A percentile compares a stretch with the other conserved stretches of the same genome.
phyloP scores from a whole-genome alignment of 306 rosid genomes.

The Astragalus membranaceus region DNA sequence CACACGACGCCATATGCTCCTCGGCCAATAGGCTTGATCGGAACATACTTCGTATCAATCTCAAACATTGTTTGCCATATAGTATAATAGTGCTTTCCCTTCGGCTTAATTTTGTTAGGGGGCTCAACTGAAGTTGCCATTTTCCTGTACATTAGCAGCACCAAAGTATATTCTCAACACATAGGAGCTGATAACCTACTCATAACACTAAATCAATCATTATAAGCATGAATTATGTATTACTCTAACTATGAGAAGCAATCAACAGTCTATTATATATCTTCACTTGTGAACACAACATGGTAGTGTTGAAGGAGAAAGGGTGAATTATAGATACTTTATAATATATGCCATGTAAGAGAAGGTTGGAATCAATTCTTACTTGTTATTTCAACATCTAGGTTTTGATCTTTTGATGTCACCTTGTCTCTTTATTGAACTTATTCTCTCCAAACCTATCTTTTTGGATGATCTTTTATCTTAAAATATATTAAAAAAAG shows the following conservation, averaged over 20 bases:
- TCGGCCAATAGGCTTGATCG: constrained; percentile 76
- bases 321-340: constrained; percentile 2
- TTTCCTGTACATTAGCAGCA: constrained; percentile 30
- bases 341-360: constrained; percentile 6
- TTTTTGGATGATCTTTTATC: background rate
- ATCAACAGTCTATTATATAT: background rate
- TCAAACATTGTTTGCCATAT: constrained; percentile 79
- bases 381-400: constrained; percentile 47
- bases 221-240: constrained; percentile 6
- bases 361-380: constrained; percentile 53
- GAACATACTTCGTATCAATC: constrained; percentile 72
- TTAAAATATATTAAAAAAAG: constrained; percentile 6
- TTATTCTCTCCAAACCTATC: constrained; percentile 15
- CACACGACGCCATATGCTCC: constrained; percentile 87
- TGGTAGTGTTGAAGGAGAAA: background rate
- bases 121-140: constrained; percentile 78
- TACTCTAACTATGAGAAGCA: background rate
- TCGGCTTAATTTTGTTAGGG: constrained; percentile 44
- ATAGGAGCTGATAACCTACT: background rate
- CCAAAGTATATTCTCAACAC: background rate
- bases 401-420: constrained; percentile 36
- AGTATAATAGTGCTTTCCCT: constrained; percentile 62
- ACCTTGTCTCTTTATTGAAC: constrained; percentile 18
- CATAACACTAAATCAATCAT: background rate
- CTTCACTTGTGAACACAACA: constrained; percentile 1